Evolutionary conservation across 2,329 filamentous ascomycete genomes (phyloP).

Genomic region (Chrysoporthe cubensis): DNA sequence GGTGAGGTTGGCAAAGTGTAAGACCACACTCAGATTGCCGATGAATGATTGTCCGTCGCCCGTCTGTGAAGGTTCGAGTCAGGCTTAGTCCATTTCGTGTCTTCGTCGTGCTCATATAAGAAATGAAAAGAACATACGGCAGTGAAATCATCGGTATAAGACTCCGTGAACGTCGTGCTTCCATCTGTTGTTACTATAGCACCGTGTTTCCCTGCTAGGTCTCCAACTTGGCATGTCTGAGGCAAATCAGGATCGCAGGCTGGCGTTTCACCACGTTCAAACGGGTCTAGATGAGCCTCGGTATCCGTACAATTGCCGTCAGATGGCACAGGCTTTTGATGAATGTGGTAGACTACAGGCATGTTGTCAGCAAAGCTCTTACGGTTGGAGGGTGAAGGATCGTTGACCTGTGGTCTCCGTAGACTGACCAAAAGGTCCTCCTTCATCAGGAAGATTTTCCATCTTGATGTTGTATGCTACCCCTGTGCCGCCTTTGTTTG

Average conservation of each 20-base stretch:
- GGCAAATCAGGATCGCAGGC: conserved; percentile 62
- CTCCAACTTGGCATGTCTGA: conserved; percentile 73
- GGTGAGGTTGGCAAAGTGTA: conserved; percentile 68
- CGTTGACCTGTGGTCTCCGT: not conserved
- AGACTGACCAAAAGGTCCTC: conserved; percentile 40
- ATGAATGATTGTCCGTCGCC: conserved; percentile 59
- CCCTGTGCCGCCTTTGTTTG: conserved; percentile 36
- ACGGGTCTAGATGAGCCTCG: conserved; percentile 72
- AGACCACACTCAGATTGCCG: conserved; percentile 65
- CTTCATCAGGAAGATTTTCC: conserved; percentile 38
- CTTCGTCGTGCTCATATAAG: not conserved
- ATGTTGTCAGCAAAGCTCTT: conserved; percentile 28
- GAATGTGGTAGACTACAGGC: conserved; percentile 70
- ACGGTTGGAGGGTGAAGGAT: too few relatives aligned
- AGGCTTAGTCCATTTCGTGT: not conserved
- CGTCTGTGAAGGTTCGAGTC: conserved; percentile 29
- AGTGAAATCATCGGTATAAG: conserved; percentile 60
- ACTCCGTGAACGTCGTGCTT: conserved; percentile 36
- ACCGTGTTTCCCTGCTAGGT: conserved; percentile 76
- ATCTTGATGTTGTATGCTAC: conserved; percentile 38
- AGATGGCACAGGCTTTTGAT: conserved; percentile 63
- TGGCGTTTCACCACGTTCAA: conserved; percentile 62
- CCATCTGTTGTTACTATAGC: conserved; percentile 58
- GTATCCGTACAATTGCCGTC: conserved; percentile 74
- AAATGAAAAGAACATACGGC: conserved; percentile 38